phyloP scores from a whole-genome alignment of 176 grass and related monocot genomes.

The Rhipidocladum racemiflorum region DNA sequence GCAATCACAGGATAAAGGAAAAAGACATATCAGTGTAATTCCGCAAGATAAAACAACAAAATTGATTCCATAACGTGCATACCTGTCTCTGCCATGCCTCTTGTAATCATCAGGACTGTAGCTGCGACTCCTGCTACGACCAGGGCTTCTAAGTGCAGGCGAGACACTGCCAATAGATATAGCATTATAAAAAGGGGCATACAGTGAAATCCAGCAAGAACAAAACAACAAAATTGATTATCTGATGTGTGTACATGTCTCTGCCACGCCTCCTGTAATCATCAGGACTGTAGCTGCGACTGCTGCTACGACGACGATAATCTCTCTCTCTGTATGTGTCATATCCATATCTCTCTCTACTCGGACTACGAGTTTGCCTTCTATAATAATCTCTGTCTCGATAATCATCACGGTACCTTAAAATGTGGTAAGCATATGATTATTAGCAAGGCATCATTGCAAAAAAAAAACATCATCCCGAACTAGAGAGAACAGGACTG shows the following conservation, averaged over 20 bases:
- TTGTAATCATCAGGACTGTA: conserved; percentile 54
- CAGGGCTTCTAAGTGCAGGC: conserved; percentile 47
- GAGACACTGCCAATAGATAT: not conserved
- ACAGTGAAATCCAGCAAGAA: not conserved
- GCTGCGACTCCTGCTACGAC: conserved; percentile 58
- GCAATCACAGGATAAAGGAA: not conserved
- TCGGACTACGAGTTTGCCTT: conserved; percentile 35
- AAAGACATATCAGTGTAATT: not conserved
- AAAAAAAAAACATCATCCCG: not conserved
- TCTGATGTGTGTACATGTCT: conserved; percentile 50
- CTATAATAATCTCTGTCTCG: conserved; percentile 50
- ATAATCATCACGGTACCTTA: conserved; percentile 53
- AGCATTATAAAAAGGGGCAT: not conserved
- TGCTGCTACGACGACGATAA: conserved; percentile 51
- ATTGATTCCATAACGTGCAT: not conserved
- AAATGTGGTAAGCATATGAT: conserved; percentile 6
- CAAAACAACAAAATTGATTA: not conserved
- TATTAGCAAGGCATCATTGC: not conserved
- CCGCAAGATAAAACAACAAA: not conserved
- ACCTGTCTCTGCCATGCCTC: conserved; percentile 58
- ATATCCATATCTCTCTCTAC: conserved; percentile 40
- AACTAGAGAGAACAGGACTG: not conserved
- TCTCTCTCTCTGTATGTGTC: conserved; percentile 60
- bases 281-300: conserved; percentile 63
- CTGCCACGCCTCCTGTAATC: conserved; percentile 58